phyloP scores from a whole-genome alignment of 768 basidiomycete species.

The Phallus indusiatus region DNA sequence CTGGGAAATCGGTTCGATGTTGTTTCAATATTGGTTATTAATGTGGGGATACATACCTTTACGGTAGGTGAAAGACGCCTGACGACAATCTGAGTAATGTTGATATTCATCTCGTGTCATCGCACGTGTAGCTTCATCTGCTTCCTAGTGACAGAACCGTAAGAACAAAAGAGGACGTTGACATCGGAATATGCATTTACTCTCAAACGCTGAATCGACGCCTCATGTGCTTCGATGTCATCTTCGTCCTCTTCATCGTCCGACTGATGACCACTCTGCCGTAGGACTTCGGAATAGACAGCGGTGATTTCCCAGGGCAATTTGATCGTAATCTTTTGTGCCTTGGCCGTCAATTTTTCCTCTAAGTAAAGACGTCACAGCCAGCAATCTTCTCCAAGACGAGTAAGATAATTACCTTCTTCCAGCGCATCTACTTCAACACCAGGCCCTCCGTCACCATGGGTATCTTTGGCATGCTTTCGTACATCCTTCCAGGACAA shows the following conservation, averaged over 20 bases:
- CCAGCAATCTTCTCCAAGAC: no score
- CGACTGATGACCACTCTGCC: conserved; percentile 66
- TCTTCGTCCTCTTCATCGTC: conserved; percentile 96
- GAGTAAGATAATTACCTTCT: conserved; percentile 55
- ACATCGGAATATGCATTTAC: conserved; percentile 25
- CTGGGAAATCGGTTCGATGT: conserved; percentile 29
- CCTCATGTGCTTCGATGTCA: conserved; percentile 91
- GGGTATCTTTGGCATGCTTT: conserved; percentile 88
- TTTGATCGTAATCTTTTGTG: conserved; percentile 89
- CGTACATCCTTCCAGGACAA: conserved; percentile 96
- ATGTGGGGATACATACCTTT: conserved; percentile 56
- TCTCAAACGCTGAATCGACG: conserved; percentile 80
- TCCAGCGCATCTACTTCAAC: conserved; percentile 79
- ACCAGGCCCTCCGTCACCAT: conserved; percentile 69
- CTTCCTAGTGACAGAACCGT: conserved; percentile 47
- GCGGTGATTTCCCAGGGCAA: conserved; percentile 94
- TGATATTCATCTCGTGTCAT: conserved; percentile 98
- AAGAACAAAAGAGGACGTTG: background rate
- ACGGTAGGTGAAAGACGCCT: conserved; percentile 93
- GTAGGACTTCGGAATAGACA: conserved; percentile 81
- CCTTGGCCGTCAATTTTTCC: conserved; percentile 73
- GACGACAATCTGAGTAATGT: conserved; percentile 93
- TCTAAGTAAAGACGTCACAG: conserved; percentile 19
- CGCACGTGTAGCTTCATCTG: conserved; percentile 87
- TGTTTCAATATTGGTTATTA: background rate